These are phyloP conservation scores for Pascua sp. DNA, from an alignment of 1,284 basidiomycete species.

Conservation along the genomic window DNA sequence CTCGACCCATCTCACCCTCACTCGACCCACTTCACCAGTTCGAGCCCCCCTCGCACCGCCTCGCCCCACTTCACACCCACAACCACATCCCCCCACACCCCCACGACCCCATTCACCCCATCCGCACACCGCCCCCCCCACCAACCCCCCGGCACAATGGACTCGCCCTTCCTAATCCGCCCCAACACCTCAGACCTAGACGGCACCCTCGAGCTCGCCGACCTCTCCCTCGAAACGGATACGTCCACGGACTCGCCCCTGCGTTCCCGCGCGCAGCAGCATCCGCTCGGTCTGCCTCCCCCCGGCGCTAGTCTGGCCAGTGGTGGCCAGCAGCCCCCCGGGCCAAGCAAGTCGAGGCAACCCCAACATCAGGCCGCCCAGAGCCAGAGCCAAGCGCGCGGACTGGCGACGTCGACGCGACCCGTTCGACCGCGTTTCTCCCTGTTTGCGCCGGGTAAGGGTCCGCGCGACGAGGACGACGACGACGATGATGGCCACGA, in stretches of 20 bases:
- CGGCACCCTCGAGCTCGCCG: conserved; percentile 5
- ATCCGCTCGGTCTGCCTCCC: not conserved
- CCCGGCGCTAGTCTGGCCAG: not conserved
- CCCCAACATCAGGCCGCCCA: not conserved
- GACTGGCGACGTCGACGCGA: not conserved
- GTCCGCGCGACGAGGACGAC: not conserved
- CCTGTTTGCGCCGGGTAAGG: not conserved
- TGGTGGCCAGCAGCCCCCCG: not conserved
- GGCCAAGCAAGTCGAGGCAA: not conserved
- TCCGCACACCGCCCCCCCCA: too few relatives aligned
- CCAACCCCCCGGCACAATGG: not conserved
- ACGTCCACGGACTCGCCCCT: not conserved
- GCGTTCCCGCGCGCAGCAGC: not conserved
- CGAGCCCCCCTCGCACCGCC: too few relatives aligned
- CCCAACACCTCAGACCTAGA: not conserved
- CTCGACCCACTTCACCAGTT: too few relatives aligned
- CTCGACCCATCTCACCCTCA: too few relatives aligned
- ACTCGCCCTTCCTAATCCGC: conserved; percentile 9
- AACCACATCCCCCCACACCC: too few relatives aligned
- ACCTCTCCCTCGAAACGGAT: conserved; percentile 1
- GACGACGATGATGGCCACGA: too few relatives aligned
- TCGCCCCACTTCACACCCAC: too few relatives aligned
- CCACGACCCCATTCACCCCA: too few relatives aligned
- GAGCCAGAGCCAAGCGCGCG: not conserved
- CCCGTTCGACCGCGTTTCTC: not conserved